These are phyloP conservation scores for Lasiosphaeriaceae sp. DNA, from an alignment of 495 filamentous ascomycete genomes.

Conservation along the genomic window DNA sequence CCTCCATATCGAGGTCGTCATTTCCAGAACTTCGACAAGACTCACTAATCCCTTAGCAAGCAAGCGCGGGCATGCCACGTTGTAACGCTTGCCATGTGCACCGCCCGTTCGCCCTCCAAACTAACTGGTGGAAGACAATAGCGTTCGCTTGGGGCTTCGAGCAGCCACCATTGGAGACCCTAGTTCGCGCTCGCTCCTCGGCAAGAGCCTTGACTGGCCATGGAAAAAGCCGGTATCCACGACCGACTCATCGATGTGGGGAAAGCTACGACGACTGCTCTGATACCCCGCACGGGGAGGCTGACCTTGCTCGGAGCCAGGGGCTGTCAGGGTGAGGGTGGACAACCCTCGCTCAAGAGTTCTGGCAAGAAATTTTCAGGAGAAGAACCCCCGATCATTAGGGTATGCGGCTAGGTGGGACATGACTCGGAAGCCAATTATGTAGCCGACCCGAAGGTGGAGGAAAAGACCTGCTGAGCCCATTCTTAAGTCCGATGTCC, in stretches of 20 bases:
- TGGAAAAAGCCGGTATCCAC: background rate
- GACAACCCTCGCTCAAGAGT: background rate
- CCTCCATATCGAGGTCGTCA: background rate
- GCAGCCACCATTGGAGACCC: background rate
- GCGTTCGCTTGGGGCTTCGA: background rate
- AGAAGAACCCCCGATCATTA: background rate
- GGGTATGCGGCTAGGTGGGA: background rate
- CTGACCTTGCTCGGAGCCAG: background rate
- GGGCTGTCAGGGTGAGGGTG: background rate
- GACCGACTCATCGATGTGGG: conserved; percentile 5
- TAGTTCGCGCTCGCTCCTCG: conserved; percentile 1
- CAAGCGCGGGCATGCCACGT: background rate
- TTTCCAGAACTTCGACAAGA: background rate
- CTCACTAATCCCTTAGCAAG: conserved; percentile 14
- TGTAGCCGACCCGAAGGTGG: background rate
- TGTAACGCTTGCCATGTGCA: conserved; percentile 7
- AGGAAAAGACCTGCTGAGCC: background rate
- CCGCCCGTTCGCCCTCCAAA: background rate
- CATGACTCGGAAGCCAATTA: background rate
- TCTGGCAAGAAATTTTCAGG: too few species aligned
- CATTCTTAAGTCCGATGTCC: background rate
- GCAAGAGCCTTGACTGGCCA: conserved; percentile 14
- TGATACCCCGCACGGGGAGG: conserved; percentile 9
- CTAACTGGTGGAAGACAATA: conserved; percentile 1
- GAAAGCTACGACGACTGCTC: conserved; percentile 1